Conservation (phyloP, 495 filamentous ascomycete species). For the Immersiella caudata region DNA sequence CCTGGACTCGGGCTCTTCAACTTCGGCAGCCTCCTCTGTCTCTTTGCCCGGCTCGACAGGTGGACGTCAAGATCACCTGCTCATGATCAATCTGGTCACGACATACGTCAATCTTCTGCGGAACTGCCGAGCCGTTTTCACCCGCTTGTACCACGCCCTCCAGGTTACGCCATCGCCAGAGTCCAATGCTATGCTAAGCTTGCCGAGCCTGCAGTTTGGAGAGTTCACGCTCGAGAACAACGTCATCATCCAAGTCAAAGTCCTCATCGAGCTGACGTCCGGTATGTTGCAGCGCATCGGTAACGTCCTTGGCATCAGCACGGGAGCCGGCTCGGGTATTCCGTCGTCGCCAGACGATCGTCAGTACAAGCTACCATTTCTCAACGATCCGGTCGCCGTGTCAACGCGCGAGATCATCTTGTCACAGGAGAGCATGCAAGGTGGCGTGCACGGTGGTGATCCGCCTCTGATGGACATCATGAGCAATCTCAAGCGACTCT, state of each 20-base stretch:
- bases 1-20: slow-evolving; percentile 9
- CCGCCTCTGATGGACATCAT: slow-evolving; percentile 13
- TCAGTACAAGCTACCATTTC: slow-evolving; percentile 4
- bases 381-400: slow-evolving; percentile 18
- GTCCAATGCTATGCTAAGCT: slow-evolving; percentile 1
- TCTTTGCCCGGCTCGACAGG: not conserved
- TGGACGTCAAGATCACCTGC: slow-evolving; percentile 9
- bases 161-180: slow-evolving; percentile 13
- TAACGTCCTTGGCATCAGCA: slow-evolving; percentile 19
- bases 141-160: slow-evolving; percentile 11
- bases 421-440: slow-evolving; percentile 19
- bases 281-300: slow-evolving; percentile 22
- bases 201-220: slow-evolving; percentile 20
- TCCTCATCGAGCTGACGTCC: slow-evolving; percentile 14
- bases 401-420: slow-evolving; percentile 21
- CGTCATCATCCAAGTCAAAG: slow-evolving; percentile 21
- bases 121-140: slow-evolving; percentile 18
- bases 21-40: not conserved
- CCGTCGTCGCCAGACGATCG: slow-evolving; percentile 1
- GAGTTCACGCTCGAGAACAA: slow-evolving; percentile 22
- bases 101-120: slow-evolving; percentile 20
- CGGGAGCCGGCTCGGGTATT: not conserved
- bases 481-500: slow-evolving; percentile 13
- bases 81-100: slow-evolving; percentile 20
- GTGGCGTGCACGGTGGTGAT: slow-evolving; percentile 12